Evolutionary conservation across 179 eudicot species (phyloP).

Genomic region (Beta macrorhiza): DNA sequence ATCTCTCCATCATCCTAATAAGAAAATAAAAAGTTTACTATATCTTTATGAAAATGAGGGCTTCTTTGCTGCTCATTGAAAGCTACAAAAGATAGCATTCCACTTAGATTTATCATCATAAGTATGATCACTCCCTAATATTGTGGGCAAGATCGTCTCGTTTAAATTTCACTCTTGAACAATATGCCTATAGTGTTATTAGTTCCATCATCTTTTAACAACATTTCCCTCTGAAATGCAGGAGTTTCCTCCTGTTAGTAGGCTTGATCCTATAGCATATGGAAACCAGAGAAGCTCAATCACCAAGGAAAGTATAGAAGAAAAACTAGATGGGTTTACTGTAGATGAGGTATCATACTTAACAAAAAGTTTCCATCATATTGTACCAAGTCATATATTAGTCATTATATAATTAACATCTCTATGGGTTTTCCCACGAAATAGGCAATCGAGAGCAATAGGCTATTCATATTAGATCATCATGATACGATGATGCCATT

Average conservation of each 20-base stretch:
- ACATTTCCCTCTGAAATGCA: conserved; percentile 22
- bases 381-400: not conserved
- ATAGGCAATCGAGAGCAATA: conserved; percentile 49
- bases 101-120: too few relatives aligned
- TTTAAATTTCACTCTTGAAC: not conserved
- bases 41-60: not conserved
- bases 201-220: not conserved
- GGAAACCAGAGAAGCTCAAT: conserved; percentile 59
- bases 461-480: conserved; percentile 57
- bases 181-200: not conserved
- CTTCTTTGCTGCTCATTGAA: not conserved
- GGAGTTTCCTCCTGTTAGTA: conserved; percentile 72
- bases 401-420: not conserved
- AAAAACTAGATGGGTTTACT: conserved; percentile 48
- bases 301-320: conserved; percentile 36
- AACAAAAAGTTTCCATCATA: not conserved
- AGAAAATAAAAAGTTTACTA: not conserved
- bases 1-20: not conserved
- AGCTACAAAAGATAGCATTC: not conserved
- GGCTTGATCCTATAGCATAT: conserved; percentile 45
- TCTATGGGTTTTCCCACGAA: not conserved
- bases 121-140: not conserved
- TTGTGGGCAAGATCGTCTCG: not conserved
- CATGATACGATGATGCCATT: conserved; percentile 67
- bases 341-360: conserved; percentile 45